Evolutionary conservation across 2,329 filamentous ascomycete species (phyloP).

Genomic region (Xylaria sp.): DNA sequence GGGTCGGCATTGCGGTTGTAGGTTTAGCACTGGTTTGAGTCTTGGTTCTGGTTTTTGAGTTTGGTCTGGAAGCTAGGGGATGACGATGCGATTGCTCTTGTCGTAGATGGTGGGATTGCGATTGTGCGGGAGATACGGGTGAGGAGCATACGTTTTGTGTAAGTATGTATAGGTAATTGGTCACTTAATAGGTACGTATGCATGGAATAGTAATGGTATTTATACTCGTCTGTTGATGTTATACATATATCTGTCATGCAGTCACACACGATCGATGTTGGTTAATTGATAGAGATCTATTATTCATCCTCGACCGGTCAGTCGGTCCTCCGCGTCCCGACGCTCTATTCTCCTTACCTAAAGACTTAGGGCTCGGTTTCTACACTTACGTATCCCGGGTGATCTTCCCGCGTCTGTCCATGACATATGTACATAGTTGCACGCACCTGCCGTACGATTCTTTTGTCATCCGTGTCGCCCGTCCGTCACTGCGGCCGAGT

Average conservation of each 20-base stretch:
- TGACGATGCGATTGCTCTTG: background rate
- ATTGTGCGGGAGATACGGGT: background rate
- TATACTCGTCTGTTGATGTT: background rate
- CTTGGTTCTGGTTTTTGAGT: no score
- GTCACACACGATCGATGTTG: background rate
- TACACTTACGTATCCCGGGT: no score
- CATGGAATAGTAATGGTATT: background rate
- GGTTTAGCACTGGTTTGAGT: no score
- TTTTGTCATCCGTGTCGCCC: slow-evolving; percentile 11
- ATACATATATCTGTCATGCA: background rate
- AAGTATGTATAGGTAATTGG: no score
- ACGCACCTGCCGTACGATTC: background rate
- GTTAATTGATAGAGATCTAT: background rate
- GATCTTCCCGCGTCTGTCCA: no score
- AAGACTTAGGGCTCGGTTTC: no score
- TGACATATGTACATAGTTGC: no score
- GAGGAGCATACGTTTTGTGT: background rate
- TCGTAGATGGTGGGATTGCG: background rate
- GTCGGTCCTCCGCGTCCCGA: background rate
- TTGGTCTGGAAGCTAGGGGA: background rate
- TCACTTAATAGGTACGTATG: no score
- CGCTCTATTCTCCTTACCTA: background rate
- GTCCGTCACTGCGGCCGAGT: slow-evolving; percentile 22
- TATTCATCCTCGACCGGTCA: background rate
- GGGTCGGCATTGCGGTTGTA: slow-evolving; percentile 20